Base-by-base conservation (phyloP, 2,329 filamentous ascomycete species). In the Venturia pyrina region DNA sequence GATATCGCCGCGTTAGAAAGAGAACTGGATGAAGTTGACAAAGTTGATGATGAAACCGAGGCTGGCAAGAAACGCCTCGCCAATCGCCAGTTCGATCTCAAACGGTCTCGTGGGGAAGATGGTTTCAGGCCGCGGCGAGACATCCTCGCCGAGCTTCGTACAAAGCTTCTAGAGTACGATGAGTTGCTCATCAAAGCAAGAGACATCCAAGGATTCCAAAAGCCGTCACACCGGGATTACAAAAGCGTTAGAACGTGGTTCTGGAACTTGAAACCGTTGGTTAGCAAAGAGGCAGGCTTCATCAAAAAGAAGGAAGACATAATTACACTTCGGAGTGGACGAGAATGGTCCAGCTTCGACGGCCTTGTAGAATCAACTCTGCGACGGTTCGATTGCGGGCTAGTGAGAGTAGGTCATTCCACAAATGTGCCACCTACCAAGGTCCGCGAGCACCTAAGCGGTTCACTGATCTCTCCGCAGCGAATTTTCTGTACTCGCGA, bases 261-360 rank as follows among this genome's bases (percentile, higher is more conserved):
- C 62, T 66, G 71, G 64, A 76, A 76, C 32, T 67, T 69, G 6
- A 73, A 75, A 43, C 77, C 77, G 0, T 70, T 79, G 1, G 69
- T 75, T 65, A 71, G 74, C 40, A 72, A 73, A 8, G 74, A 74
- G 50, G 72, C 72, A 68, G 73, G 73, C 17, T 75, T 72, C 13
- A 75, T 79, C n/a, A 73, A 72, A 40, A 72, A 70, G 48, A 76
- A 77, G 68, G 77, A 79, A 70, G 77, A 80, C 66, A 74, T 75
- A 21, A 69, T 79, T 1, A 77, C 74, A 0, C 70, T 79, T 0
- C 70, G 73, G 10, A 72, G 70, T 13, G 78, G 77, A 1, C 73
- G 78, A 11, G 78, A 80, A 66, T 75, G 76, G 70, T 76, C 76
- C 15, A 72, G 69, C 1, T 79, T 79, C 50, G 78, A 80, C 34